Base-by-base conservation (phyloP, 2,329 filamentous ascomycete species). In the Microsporum audouinii region DNA sequence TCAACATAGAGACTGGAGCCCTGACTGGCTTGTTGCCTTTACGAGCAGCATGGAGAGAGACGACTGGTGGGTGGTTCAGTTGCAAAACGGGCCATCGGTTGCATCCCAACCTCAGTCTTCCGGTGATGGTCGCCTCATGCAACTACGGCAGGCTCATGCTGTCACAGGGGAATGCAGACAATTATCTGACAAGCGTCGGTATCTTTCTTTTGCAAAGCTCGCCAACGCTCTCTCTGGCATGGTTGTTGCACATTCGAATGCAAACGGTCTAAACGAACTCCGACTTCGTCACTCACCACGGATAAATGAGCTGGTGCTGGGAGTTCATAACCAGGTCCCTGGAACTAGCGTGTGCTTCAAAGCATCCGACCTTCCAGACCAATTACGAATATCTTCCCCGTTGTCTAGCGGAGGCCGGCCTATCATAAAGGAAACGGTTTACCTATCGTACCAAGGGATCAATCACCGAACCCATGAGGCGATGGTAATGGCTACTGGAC, bases 1-100 rank as follows among this genome's bases (percentile, higher is more conserved):
- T 67, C 86, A 85, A 67, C 78, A 78, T 62, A 61, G 59, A 57
- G 84, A 83, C n/a, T 95, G 91, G 89, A 80, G 79, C 7, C 71
- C 81, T 12, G 77, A 82, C 59, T 96, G 89, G 88, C 83, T 86
- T 64, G 76, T 95, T 43, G 85, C 86, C 65, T 80, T 88, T 53
- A 84, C 84, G 59, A 80, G 90, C 70, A 85, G 86, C 70, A 79
- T 88, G 69, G 80, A 81, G 68, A 88, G 89, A 59, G 88, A 94
- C 70, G 81, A 81, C 63, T 95, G 89, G 88, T 91, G 87, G 84
- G 76, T 91, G 63, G 77, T 89, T 31, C 72, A 73, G 63, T 62
- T 73, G 17, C 55, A 58, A 31, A 23, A 36, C 36, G 38, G 65
- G 67, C 63, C 51, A 47, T 14, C 62, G 31, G 43, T 10, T 8